phyloP scores from a whole-genome alignment of 441 rosid species.

The Jatropha multifida region DNA sequence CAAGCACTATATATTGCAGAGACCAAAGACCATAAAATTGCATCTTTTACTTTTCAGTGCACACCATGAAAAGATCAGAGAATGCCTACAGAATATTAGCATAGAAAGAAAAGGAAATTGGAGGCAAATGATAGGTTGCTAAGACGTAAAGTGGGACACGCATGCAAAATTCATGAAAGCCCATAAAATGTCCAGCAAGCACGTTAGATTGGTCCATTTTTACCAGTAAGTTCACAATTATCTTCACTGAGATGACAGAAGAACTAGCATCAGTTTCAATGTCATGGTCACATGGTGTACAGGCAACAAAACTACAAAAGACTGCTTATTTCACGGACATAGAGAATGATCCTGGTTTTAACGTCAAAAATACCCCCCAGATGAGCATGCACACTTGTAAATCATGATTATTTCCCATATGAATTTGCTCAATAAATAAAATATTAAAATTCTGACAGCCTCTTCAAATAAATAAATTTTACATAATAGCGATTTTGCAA shows the following conservation, averaged over 20 bases:
- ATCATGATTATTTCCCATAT: not conserved
- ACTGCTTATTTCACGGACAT: not conserved
- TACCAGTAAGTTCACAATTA: not conserved
- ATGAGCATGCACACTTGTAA: not conserved
- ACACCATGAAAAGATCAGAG: not conserved
- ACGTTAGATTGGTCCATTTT: not conserved
- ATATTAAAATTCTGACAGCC: too few relatives aligned
- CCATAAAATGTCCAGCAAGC: not conserved
- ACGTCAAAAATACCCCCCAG: not conserved
- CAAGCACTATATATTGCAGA: not conserved
- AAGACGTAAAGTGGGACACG: not conserved
- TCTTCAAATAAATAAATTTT: not conserved
- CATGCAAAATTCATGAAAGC: not conserved
- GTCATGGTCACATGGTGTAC: not conserved
- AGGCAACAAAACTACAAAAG: not conserved
- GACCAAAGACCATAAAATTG: not conserved
- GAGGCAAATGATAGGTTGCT: not conserved
- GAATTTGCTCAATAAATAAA: too few relatives aligned
- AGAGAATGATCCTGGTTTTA: not conserved
- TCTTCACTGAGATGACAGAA: not conserved
- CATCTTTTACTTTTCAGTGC: not conserved
- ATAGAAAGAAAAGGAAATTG: not conserved
- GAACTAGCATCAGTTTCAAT: not conserved
- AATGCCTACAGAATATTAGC: not conserved
- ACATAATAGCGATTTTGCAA: not conserved